A percentile compares a stretch with the other conserved stretches of the same genome.
phyloP scores from a whole-genome alignment of 441 rosid genomes.

The Mallotus repandus region DNA sequence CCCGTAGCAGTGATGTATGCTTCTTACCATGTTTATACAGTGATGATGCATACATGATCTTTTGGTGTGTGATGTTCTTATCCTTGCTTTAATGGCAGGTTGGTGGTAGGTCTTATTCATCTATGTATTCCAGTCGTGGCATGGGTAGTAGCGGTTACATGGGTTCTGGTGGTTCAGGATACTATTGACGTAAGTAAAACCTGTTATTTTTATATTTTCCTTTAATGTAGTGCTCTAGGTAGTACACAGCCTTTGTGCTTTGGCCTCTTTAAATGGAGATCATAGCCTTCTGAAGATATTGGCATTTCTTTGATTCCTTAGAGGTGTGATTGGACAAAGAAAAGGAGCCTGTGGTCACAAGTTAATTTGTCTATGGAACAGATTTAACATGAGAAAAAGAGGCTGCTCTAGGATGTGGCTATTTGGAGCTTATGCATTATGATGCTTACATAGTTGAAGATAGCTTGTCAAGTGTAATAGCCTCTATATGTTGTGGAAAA shows the following conservation, averaged over 20 bases:
- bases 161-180: constrained; percentile 82
- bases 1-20: constrained; percentile 81
- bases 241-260: constrained; percentile 20
- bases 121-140: constrained; percentile 80
- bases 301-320: constrained; percentile 34
- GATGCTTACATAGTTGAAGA: constrained; percentile 37
- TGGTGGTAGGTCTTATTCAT: constrained; percentile 85
- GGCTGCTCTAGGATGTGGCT: constrained; percentile 54
- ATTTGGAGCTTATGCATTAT: constrained; percentile 40
- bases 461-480: constrained; percentile 35
- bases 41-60: not conserved
- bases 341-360: constrained; percentile 41
- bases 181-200: constrained; percentile 64
- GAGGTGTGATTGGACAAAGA: constrained; percentile 34
- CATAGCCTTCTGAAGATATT: constrained; percentile 34
- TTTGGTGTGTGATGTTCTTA: constrained; percentile 1
- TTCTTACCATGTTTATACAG: not conserved
- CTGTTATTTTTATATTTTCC: constrained; percentile 15
- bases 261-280: constrained; percentile 30
- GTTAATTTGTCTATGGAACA: constrained; percentile 69
- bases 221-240: constrained; percentile 26
- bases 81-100: constrained; percentile 47
- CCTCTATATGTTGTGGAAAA: constrained; percentile 39
- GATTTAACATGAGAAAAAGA: constrained; percentile 48
- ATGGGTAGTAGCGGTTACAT: constrained; percentile 77